Percentiles rank a stretch among this genome's conserved stretches.
Evolutionary conservation across 768 basidiomycete species (phyloP).

Genomic region (Exsudoporus frostii): DNA sequence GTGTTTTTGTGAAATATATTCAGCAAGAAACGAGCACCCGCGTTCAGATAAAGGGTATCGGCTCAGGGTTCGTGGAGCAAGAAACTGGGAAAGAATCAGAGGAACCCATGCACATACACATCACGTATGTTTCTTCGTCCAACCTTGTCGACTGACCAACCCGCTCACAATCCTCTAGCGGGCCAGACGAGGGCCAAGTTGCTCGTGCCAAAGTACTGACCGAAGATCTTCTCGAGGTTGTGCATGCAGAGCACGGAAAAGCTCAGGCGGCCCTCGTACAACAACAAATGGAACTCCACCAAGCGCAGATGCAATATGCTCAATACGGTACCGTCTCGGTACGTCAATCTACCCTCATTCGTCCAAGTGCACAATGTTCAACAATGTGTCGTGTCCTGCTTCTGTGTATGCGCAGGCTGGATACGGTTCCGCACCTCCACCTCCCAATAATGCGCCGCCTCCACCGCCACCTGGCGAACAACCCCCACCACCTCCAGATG

Average conservation of each 20-base stretch:
- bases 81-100: slow-evolving; percentile 87
- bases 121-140: slow-evolving; percentile 57
- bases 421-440: slow-evolving; percentile 37
- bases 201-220: slow-evolving; percentile 83
- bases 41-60: slow-evolving; percentile 94
- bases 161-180: slow-evolving; percentile 30
- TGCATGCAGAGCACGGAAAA: slow-evolving; percentile 83
- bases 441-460: slow-evolving; percentile 36
- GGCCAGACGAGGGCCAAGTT: slow-evolving; percentile 86
- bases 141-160: slow-evolving; percentile 17
- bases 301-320: slow-evolving; percentile 78
- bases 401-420: slow-evolving; percentile 28
- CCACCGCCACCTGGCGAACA: slow-evolving; percentile 51
- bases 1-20: slow-evolving; percentile 97
- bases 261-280: slow-evolving; percentile 60
- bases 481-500: slow-evolving; percentile 53
- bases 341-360: slow-evolving; percentile 20
- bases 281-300: slow-evolving; percentile 85
- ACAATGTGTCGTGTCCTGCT: not conserved
- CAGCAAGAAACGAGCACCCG: slow-evolving; percentile 94
- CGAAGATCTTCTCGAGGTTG: slow-evolving; percentile 87
- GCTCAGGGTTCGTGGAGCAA: slow-evolving; percentile 92
- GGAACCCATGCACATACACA: slow-evolving; percentile 89
- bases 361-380: not conserved
- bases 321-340: slow-evolving; percentile 64